Evolutionary conservation across 768 basidiomycete genomes (phyloP), one percentile per base, ranked within the genome.

Genomic region (Galerina sulciceps): DNA sequence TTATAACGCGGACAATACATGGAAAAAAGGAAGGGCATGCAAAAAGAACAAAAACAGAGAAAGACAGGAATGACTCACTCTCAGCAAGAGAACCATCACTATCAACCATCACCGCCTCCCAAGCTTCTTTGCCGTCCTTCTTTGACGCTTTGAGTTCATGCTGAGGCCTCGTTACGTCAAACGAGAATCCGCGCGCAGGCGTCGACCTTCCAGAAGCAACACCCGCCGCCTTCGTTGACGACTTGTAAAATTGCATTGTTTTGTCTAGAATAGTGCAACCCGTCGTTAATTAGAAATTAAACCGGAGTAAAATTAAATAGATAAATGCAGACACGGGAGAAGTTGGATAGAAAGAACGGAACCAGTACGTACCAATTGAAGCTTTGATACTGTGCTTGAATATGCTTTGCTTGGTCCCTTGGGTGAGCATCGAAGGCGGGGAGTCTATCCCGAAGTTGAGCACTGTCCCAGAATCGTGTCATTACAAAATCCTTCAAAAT

Each of bases 381-480:
- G 82, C 78, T 70, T 83, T 89, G 63, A 93, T 79, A 58, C 84
- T 86, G 63, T 91, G 90, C 71, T 82, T 90, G 62, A 92, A 76
- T 31, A 80, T 77, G 35, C 67, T 75, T 40, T 74, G 67, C 45
- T 69, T 68, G 15, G 70, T 71, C 22, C 69, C 71, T 55, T 75
- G 66, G 6, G 57, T 45, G 18, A 57, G 55, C 23, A 63, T 55
- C 13, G 65, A 60, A 15, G 69, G 60, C 22, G 64, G 60, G 34
- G 67, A 70, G 54, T 69, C 67, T 14, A 53, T 64, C 20, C 65
- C 63, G 20, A 65, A 65, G 48, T 67, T 69, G 36, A 70, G 60
- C 38, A 66, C 67, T 66, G 57, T 38, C 15, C 14, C 50, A 17
- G 17, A 18, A 3, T 22, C 22, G 36, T 49, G 45, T 63, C 42